Evolutionary conservation across 2,329 filamentous ascomycete genomes (phyloP), one percentile per base, ranked within the genome.

Genomic region (Calcarisporium arbuscula): DNA sequence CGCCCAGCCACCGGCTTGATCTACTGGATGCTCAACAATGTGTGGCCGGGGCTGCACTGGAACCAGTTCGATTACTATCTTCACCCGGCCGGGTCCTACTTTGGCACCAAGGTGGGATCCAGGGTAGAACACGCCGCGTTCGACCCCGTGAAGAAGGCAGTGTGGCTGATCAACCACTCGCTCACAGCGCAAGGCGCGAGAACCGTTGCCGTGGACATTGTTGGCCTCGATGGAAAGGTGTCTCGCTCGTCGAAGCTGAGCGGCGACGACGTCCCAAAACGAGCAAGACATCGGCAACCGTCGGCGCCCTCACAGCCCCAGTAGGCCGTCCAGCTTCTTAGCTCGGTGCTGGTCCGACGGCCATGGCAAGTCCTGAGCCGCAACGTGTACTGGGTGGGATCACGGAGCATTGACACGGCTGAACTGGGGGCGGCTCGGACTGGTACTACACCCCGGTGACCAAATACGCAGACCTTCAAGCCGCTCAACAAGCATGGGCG

Each of bases 21-120:
- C 12, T 82, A 82, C 56, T 82, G 77, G 77, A 81, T 82, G 77
- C 52, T 81, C 34, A 80, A 79, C 44, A 70, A 70, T 29, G 77
- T 76, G 1, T 82, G 77, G 75, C 77, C 78, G 1, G 72, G 66
- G 35, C 56, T 82, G 19, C 77, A 81, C 47, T 82, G 78, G 77
- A 74, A 75, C 34, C 54, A 80, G 6, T 79, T 80, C 48, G 77
- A 81, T 44, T 75, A 76, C 50, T 80, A 80, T 42, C 53, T 80
- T 25, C 69, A 67, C 16, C 68, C 75, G 0, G 70, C 65, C 0
- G 77, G 74, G 0, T 64, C 71, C 0, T 81, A 76, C 41, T 81
- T 71, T 38, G 77, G 78, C 4, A 64, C 67, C 12, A 80, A 80
- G 49, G 52, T 65, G 0, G 74, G 62, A 0, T 52, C 54, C 1